Percentiles rank a stretch among this genome's conserved stretches.
Evolutionary conservation across 139 green algal genomes (phyloP).

Genomic region (Coelastrella sp.): DNA sequence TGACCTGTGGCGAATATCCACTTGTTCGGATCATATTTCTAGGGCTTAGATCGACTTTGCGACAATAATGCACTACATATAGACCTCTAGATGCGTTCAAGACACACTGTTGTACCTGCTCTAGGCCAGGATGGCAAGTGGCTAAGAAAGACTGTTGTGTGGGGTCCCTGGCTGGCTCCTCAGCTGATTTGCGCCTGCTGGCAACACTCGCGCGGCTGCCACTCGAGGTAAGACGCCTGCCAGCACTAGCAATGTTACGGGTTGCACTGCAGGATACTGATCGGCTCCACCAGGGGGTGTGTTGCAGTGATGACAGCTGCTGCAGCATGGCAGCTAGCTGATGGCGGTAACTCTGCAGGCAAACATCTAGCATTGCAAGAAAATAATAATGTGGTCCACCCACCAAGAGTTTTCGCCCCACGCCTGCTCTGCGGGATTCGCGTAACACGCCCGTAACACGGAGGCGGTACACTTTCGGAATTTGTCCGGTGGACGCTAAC

Average conservation of each 20-base stretch:
- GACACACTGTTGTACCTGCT: conserved; percentile 55
- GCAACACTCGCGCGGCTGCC: not conserved
- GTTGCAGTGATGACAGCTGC: not conserved
- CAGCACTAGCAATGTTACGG: not conserved
- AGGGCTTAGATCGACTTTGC: no score
- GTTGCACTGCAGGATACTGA: not conserved
- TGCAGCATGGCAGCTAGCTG: not conserved
- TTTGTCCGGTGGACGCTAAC: no score
- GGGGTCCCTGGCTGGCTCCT: not conserved
- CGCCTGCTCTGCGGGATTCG: no score
- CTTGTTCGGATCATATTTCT: no score
- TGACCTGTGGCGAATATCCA: conserved; percentile 49
- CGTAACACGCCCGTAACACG: not conserved
- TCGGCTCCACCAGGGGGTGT: not conserved
- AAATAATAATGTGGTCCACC: no score
- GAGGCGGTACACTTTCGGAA: not conserved
- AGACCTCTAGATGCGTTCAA: no score
- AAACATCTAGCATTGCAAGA: no score
- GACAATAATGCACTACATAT: no score
- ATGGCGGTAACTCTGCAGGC: no score
- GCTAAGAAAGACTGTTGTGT: conserved; percentile 66
- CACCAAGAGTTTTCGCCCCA: no score
- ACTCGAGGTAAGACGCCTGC: not conserved
- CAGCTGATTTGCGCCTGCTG: not conserved
- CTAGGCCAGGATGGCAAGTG: conserved; percentile 89